These are phyloP conservation scores for Colletotrichum spaethianum DNA, from an alignment of 2,329 filamentous ascomycete species.

Conservation along the genomic window DNA sequence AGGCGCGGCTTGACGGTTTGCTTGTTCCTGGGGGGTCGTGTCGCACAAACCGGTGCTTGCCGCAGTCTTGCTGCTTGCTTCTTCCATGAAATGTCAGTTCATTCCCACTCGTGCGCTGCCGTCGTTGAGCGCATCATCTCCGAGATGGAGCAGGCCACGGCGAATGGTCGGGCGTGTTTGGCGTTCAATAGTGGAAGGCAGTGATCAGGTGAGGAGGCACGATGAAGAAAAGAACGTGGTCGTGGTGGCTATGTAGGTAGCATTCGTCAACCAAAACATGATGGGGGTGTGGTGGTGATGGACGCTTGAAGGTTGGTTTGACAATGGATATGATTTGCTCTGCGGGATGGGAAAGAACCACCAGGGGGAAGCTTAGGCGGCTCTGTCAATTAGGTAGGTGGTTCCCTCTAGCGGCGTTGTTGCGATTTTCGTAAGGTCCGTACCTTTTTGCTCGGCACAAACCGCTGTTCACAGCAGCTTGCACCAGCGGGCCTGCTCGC, in stretches of 20 bases:
- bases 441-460: background rate
- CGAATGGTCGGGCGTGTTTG: too few species aligned
- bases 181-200: slow-evolving; percentile 2
- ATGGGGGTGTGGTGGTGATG: slow-evolving; percentile 5
- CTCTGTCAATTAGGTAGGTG: too few species aligned
- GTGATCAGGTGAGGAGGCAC: background rate
- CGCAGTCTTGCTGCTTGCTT: slow-evolving; percentile 24
- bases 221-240: slow-evolving; percentile 9
- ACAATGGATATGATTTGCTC: background rate
- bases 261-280: background rate
- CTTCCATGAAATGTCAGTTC: slow-evolving; percentile 15
- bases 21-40: background rate
- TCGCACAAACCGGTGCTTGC: background rate
- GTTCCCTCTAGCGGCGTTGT: background rate
- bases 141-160: slow-evolving; percentile 21
- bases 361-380: too few species aligned
- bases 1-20: background rate
- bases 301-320: background rate
- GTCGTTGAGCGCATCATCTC: slow-evolving; percentile 20
- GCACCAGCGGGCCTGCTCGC: background rate
- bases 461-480: too few species aligned
- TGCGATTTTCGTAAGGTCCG: slow-evolving; percentile 17
- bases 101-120: background rate
- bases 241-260: background rate
- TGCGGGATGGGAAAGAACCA: background rate